Evolutionary conservation across 192 early-diverging fungal species (phyloP).

Genomic region (Coemansia erecta): DNA sequence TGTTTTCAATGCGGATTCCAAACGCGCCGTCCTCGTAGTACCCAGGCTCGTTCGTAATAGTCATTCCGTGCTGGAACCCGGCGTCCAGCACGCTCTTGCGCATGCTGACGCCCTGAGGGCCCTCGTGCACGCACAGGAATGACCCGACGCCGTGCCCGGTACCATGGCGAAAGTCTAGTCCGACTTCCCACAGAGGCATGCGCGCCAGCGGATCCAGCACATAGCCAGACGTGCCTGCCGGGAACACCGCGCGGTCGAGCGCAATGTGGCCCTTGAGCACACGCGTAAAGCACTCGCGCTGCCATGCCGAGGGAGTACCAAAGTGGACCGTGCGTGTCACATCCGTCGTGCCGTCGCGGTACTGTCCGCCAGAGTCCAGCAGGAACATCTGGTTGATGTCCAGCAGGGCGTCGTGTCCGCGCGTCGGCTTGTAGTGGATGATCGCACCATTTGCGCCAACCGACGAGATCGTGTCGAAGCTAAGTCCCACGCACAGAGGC

Average conservation of each 20-base stretch:
- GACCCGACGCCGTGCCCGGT: slow-evolving; percentile 97
- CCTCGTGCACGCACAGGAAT: slow-evolving; percentile 94
- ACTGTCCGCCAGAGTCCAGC: slow-evolving; percentile 96
- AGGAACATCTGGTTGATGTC: slow-evolving; percentile 79
- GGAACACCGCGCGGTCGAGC: slow-evolving; percentile 86
- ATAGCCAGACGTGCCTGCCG: slow-evolving; percentile 81
- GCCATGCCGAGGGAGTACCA: slow-evolving; percentile 73
- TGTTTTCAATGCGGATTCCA: slow-evolving; percentile 97
- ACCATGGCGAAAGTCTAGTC: slow-evolving; percentile 94
- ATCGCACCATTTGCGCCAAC: slow-evolving; percentile 96
- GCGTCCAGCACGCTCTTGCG: slow-evolving; percentile 71
- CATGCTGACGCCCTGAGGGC: slow-evolving; percentile 90
- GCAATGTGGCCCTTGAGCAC: slow-evolving; percentile 98
- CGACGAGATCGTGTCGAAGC: slow-evolving; percentile 94
- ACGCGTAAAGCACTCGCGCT: slow-evolving; percentile 94
- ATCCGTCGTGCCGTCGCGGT: slow-evolving; percentile 95
- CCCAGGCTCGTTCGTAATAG: slow-evolving; percentile 95
- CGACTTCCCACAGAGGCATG: slow-evolving; percentile 82
- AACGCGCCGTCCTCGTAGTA: slow-evolving; percentile 97
- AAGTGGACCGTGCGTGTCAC: slow-evolving; percentile 95
- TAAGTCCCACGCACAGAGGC: slow-evolving; percentile 84
- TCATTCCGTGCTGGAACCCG: slow-evolving; percentile 86
- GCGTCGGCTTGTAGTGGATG: slow-evolving; percentile 95
- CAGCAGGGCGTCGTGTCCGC: slow-evolving; percentile 73
- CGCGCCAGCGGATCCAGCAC: slow-evolving; percentile 89